phyloP scores from a whole-genome alignment of 345 rosid genomes.

The Excoecaria cochinchinensis region DNA sequence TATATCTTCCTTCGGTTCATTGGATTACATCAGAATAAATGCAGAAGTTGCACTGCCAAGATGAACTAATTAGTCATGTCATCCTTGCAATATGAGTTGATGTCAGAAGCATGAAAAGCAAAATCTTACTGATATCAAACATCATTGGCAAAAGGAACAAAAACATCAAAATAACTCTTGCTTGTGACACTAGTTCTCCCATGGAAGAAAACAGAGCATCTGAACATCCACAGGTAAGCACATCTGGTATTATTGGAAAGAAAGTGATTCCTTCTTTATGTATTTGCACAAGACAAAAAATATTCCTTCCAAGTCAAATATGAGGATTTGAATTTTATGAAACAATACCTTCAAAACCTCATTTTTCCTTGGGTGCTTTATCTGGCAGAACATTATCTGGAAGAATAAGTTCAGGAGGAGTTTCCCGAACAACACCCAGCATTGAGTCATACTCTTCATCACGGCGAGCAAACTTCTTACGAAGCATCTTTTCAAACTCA shows the following conservation, averaged over 20 bases:
- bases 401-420: conserved; percentile 74
- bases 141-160: conserved; percentile 21
- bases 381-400: conserved; percentile 58
- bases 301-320: conserved; percentile 31
- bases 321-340: conserved; percentile 22
- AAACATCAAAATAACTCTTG: conserved; percentile 26
- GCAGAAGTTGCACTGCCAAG: background rate
- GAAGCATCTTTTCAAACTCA: conserved; percentile 89
- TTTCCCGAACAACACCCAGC: conserved; percentile 81
- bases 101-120: background rate
- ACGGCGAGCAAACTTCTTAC: conserved; percentile 62
- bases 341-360: conserved; percentile 35
- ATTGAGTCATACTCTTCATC: conserved; percentile 87
- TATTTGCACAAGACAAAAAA: conserved; percentile 22
- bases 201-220: conserved; percentile 7
- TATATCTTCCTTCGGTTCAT: background rate
- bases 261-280: conserved; percentile 38
- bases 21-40: background rate
- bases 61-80: background rate
- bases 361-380: conserved; percentile 58
- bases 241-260: conserved; percentile 45
- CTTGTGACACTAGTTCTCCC: conserved; percentile 25
- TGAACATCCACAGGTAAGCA: conserved; percentile 22
- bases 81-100: background rate
- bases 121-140: conserved; percentile 1